Conservation (phyloP, 495 filamentous ascomycete genomes). For the Gamarada debralockiae region DNA sequence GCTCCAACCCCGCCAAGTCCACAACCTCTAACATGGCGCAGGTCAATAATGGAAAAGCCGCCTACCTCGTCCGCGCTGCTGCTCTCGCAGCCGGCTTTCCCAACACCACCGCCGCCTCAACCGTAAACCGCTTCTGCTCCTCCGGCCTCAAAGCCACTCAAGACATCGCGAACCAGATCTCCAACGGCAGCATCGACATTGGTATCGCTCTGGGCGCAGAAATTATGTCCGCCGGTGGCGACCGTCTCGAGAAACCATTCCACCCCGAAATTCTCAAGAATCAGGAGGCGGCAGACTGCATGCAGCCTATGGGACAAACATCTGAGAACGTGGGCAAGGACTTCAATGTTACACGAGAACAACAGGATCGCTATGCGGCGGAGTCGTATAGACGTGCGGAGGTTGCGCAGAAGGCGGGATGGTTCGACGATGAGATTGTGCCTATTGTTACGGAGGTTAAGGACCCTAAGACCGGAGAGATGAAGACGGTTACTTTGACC, state of each 20-base stretch:
- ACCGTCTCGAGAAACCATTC: slow-evolving; percentile 67
- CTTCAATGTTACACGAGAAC: slow-evolving; percentile 76
- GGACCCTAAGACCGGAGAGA: slow-evolving; percentile 75
- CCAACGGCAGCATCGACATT: slow-evolving; percentile 72
- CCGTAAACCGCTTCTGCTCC: slow-evolving; percentile 93
- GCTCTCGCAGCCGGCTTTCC: slow-evolving; percentile 91
- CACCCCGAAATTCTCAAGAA: slow-evolving; percentile 67
- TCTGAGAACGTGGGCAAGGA: slow-evolving; percentile 93
- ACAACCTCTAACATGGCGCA: slow-evolving; percentile 29
- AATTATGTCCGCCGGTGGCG: slow-evolving; percentile 72
- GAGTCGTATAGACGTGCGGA: slow-evolving; percentile 87
- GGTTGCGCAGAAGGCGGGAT: slow-evolving; percentile 84
- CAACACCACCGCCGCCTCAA: slow-evolving; percentile 75
- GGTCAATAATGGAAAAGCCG: slow-evolving; percentile 82
- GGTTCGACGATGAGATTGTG: slow-evolving; percentile 92
- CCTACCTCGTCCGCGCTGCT: slow-evolving; percentile 87
- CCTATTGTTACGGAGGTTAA: slow-evolving; percentile 79
- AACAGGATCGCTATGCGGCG: slow-evolving; percentile 80
- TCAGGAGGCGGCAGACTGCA: slow-evolving; percentile 79
- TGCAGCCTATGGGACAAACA: slow-evolving; percentile 97
- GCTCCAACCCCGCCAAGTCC: background rate
- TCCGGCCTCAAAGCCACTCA: slow-evolving; percentile 93
- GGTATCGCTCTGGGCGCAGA: slow-evolving; percentile 89
- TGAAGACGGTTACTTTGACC: slow-evolving; percentile 70
- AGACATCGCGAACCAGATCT: slow-evolving; percentile 89